Conservation (phyloP, 805 yeast genomes). For the Pichia scutulata region DNA sequence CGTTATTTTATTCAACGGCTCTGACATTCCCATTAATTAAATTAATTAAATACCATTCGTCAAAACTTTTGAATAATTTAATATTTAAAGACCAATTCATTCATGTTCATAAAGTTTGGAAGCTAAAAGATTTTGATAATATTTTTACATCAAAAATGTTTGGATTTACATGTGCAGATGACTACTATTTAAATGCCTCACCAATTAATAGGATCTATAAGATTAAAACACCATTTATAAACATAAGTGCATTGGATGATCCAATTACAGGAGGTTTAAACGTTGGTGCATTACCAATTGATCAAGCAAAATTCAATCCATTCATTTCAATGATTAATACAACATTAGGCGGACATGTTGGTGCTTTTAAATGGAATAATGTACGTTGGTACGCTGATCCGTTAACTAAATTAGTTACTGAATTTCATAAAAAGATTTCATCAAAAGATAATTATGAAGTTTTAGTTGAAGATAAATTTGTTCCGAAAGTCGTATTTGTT, state of each 20-base stretch:
- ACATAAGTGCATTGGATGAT: conserved; percentile 64
- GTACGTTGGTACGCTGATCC: conserved; percentile 61
- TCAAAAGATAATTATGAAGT: conserved; percentile 7
- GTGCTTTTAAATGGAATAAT: conserved; percentile 59
- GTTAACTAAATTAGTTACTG: conserved; percentile 31
- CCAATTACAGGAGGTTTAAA: conserved; percentile 51
- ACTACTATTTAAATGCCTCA: conserved; percentile 60
- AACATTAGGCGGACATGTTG: conserved; percentile 72
- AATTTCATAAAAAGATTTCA: conserved; percentile 15
- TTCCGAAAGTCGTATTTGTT: conserved; percentile 6
- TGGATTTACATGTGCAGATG: conserved; percentile 55
- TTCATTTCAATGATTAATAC: conserved; percentile 51
- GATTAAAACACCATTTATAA: conserved; percentile 56
- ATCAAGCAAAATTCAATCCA: conserved; percentile 50
- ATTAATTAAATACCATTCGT: conserved; percentile 36
- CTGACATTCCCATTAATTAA: conserved; percentile 41
- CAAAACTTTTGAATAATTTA: conserved; percentile 28
- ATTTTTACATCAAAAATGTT: conserved; percentile 55
- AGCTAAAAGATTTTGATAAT: conserved; percentile 55
- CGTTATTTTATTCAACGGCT: conserved; percentile 39
- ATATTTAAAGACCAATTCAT: conserved; percentile 18
- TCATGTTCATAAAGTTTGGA: conserved; percentile 15
- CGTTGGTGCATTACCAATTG: conserved; percentile 40
- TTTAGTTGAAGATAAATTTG: conserved; percentile 5
- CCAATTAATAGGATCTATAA: conserved; percentile 43